These are phyloP conservation scores for Apiospora sp. DNA, from an alignment of 2,329 filamentous ascomycete species.

Conservation along the genomic window DNA sequence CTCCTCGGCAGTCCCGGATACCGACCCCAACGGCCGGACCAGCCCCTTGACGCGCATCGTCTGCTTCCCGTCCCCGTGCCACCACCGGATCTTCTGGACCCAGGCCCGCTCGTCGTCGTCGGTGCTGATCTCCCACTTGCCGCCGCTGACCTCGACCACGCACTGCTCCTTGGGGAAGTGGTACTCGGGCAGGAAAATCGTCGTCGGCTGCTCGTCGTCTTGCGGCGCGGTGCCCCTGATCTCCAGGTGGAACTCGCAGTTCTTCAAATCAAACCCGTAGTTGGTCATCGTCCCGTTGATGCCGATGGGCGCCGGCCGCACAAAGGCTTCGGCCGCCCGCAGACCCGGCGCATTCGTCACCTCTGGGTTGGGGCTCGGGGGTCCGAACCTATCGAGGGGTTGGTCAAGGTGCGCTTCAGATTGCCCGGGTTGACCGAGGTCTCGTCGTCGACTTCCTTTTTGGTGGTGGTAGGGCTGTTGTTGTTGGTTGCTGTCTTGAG, in stretches of 20 bases:
- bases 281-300: constrained; percentile 75
- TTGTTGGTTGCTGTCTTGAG: constrained; percentile 46
- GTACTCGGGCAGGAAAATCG: constrained; percentile 87
- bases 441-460: constrained; percentile 58
- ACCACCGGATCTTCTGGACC: constrained; percentile 86
- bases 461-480: constrained; percentile 25
- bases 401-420: constrained; percentile 75
- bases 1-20: constrained; percentile 70
- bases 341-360: constrained; percentile 74
- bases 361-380: constrained; percentile 60
- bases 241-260: constrained; percentile 78
- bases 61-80: constrained; percentile 89
- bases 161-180: constrained; percentile 84
- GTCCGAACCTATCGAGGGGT: constrained; percentile 69
- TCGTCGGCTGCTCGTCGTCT: constrained; percentile 73
- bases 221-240: constrained; percentile 68
- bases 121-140: constrained; percentile 86
- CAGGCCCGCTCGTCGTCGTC: constrained; percentile 74
- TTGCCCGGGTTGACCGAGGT: constrained; percentile 76
- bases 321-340: constrained; percentile 90
- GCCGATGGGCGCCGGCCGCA: constrained; percentile 81
- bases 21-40: constrained; percentile 67
- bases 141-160: constrained; percentile 78
- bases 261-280: constrained; percentile 84
- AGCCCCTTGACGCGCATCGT: constrained; percentile 78